phyloP scores from a whole-genome alignment of 73 alveolate species.

The Durusdinium trenchii region DNA sequence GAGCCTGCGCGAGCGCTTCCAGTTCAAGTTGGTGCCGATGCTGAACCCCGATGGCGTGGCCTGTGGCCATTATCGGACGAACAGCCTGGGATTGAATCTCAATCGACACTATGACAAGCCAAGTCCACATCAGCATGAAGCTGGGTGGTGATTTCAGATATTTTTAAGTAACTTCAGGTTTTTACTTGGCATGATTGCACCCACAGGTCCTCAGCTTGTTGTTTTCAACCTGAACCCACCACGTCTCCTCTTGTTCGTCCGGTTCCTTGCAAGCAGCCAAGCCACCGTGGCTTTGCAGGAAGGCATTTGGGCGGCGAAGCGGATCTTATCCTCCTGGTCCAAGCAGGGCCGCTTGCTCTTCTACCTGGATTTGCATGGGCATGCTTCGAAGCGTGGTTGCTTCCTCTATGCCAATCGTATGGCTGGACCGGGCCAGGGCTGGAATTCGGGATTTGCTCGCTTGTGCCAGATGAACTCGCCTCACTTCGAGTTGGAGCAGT shows the following conservation, averaged over 20 bases:
- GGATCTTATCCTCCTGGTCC: conserved; percentile 58
- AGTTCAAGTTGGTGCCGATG: conserved; percentile 98
- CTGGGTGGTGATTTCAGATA: too few relatives aligned
- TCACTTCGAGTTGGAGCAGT: conserved; percentile 98
- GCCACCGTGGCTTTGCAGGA: too few relatives aligned
- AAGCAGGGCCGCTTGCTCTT: conserved; percentile 96
- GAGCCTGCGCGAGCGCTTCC: conserved; percentile 97
- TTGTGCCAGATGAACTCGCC: conserved; percentile 98
- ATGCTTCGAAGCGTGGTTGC: conserved; percentile 99
- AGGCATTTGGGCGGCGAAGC: conserved; percentile 88
- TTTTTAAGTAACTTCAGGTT: conserved; percentile 97
- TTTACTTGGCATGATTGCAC: neutral
- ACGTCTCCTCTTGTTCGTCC: too few relatives aligned
- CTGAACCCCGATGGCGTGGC: conserved; percentile 99
- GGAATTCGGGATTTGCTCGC: conserved; percentile 97
- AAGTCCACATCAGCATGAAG: conserved; percentile 97
- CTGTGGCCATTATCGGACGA: conserved; percentile 99
- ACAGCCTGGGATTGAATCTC: conserved; percentile 98
- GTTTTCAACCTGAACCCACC: too few relatives aligned
- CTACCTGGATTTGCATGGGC: conserved; percentile 99
- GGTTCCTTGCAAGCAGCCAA: too few relatives aligned
- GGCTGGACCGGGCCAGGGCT: conserved; percentile 95
- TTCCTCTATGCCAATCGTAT: conserved; percentile 98
- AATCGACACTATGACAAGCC: conserved; percentile 99
- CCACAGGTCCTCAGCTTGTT: too few relatives aligned